These are phyloP conservation scores for Salvia splendens DNA, from an alignment of 257 asterid species.

Conservation along the genomic window DNA sequence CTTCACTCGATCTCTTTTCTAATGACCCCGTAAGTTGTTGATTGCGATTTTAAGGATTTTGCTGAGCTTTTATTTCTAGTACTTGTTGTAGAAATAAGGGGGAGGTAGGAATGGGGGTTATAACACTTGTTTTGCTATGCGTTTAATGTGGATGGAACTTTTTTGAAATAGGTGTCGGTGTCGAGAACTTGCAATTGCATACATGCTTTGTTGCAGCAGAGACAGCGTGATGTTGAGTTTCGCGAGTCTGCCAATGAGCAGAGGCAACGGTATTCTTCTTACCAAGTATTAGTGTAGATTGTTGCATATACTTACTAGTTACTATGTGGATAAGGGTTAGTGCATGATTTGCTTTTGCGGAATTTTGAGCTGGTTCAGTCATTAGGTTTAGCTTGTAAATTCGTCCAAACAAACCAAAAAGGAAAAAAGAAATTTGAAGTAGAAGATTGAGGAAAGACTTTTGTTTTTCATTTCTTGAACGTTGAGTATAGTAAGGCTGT, in stretches of 20 bases:
- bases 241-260: slow-evolving; percentile 93
- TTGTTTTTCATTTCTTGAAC: background rate
- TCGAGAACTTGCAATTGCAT: slow-evolving; percentile 96
- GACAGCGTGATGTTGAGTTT: slow-evolving; percentile 90
- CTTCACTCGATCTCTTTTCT: slow-evolving; percentile 94
- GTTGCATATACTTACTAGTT: background rate
- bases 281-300: background rate
- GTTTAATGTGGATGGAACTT: slow-evolving; percentile 6
- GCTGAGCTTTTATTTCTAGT: too few relatives aligned
- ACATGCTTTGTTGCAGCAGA: slow-evolving; percentile 88
- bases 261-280: slow-evolving; percentile 69
- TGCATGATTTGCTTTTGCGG: background rate
- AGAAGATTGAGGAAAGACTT: slow-evolving; percentile 1
- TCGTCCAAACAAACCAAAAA: background rate
- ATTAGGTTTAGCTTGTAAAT: slow-evolving; percentile 4
- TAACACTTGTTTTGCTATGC: too few relatives aligned
- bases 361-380: background rate
- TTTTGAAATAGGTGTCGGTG: slow-evolving; percentile 64
- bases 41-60: too few relatives aligned
- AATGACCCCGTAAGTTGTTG: slow-evolving; percentile 72
- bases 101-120: too few relatives aligned
- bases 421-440: background rate
- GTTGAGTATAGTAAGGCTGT: background rate
- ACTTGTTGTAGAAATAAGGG: too few relatives aligned
- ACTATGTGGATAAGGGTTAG: background rate